Conservation (phyloP, 2,329 filamentous ascomycete species). For the Ceratocystis smalleyi region DNA sequence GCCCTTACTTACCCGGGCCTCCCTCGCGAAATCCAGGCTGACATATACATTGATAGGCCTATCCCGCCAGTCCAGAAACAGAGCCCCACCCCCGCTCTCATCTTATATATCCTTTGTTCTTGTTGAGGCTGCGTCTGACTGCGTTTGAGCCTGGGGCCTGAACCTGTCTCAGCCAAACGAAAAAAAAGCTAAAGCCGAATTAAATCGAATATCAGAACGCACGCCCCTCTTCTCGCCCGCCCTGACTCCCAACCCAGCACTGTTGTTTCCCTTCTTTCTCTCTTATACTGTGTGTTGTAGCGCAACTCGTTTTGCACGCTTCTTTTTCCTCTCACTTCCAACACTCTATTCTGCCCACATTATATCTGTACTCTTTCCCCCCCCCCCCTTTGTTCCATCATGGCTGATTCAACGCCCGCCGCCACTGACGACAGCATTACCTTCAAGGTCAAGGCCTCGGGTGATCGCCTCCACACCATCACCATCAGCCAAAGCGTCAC, state of each 20-base stretch:
- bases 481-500: constrained; percentile 63
- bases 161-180: not conserved
- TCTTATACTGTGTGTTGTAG: not conserved
- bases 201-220: not conserved
- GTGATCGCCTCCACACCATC: constrained; percentile 68
- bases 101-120: not conserved
- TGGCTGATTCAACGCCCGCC: constrained; percentile 49
- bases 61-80: not conserved
- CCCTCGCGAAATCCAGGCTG: not conserved
- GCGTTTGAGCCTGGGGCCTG: not conserved
- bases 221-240: not conserved
- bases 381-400: not conserved
- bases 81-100: not conserved
- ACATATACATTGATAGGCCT: not conserved
- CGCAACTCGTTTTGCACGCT: not conserved
- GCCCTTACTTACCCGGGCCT: not conserved
- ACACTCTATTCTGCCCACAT: too few relatives aligned
- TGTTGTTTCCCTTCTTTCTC: not conserved
- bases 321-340: too few relatives aligned
- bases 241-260: not conserved
- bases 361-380: constrained; percentile 10
- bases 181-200: not conserved
- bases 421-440: constrained; percentile 59
- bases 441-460: constrained; percentile 97
- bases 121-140: not conserved